These are phyloP conservation scores for Pelargonium cotyledonis DNA, from an alignment of 441 rosid genomes.

Conservation along the genomic window DNA sequence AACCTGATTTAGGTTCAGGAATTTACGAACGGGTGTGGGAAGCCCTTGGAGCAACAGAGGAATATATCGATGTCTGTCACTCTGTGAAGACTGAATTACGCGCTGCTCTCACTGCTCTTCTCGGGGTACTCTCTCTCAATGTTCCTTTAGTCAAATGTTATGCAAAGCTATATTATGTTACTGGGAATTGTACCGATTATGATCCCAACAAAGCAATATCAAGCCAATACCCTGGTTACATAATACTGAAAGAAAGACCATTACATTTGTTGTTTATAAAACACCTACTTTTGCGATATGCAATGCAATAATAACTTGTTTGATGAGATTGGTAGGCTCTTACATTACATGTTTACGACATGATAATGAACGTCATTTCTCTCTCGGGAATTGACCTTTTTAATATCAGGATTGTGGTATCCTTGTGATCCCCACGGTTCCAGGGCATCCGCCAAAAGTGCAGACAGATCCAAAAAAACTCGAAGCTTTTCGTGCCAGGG, in stretches of 20 bases:
- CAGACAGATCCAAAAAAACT: slow-evolving; percentile 43
- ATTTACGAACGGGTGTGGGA: slow-evolving; percentile 56
- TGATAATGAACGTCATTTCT: neutral
- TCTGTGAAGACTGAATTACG: slow-evolving; percentile 46
- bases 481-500: slow-evolving; percentile 49
- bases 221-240: no score
- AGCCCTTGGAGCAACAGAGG: slow-evolving; percentile 46
- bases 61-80: slow-evolving; percentile 39
- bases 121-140: slow-evolving; percentile 46
- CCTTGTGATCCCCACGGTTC: slow-evolving; percentile 78
- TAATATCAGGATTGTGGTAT: slow-evolving; percentile 49
- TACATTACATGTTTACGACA: no score
- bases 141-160: no score
- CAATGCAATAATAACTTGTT: no score
- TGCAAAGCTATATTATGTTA: no score
- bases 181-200: no score
- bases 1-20: slow-evolving; percentile 69
- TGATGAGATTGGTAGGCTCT: no score
- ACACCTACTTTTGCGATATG: no score
- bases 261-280: no score
- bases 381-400: neutral
- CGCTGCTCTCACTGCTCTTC: slow-evolving; percentile 55
- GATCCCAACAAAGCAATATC: no score
- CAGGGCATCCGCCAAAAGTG: slow-evolving; percentile 77
- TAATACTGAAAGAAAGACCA: no score